Evolutionary conservation across 2,329 filamentous ascomycete species (phyloP).

Genomic region (Apiospora hydei): DNA sequence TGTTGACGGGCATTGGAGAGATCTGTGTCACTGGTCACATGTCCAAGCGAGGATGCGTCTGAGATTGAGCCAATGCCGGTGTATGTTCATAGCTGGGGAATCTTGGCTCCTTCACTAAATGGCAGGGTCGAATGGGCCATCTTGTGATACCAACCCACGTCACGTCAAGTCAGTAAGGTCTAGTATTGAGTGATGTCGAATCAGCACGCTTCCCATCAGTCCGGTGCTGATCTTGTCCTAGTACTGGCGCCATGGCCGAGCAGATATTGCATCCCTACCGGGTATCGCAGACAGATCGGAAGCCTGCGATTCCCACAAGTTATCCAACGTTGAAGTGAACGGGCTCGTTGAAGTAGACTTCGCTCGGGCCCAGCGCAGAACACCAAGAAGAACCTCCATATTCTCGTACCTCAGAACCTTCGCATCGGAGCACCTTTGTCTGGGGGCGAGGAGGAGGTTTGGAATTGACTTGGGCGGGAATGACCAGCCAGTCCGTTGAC

Average conservation of each 20-base stretch:
- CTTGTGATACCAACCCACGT: conserved; percentile 19
- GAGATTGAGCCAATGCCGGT: background rate
- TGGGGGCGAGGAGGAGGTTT: background rate
- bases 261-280: background rate
- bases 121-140: conserved; percentile 4
- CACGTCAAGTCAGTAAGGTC: conserved; percentile 13
- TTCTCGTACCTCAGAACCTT: background rate
- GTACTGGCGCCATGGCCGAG: background rate
- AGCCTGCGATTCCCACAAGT: conserved; percentile 6
- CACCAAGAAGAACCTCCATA: background rate
- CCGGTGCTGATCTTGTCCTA: conserved; percentile 7
- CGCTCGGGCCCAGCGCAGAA: conserved; percentile 3
- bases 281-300: conserved; percentile 9
- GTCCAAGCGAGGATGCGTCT: background rate
- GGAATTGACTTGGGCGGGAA: background rate
- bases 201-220: background rate
- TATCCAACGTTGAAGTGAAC: background rate
- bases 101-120: conserved; percentile 5
- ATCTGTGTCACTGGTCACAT: background rate
- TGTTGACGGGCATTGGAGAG: background rate
- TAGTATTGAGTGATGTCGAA: conserved; percentile 5
- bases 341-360: background rate
- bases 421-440: background rate
- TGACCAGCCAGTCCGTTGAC: background rate
- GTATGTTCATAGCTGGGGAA: conserved; percentile 1